phyloP scores from a whole-genome alignment of 176 grass and related monocot genomes.

The Metroxylon sagu region DNA sequence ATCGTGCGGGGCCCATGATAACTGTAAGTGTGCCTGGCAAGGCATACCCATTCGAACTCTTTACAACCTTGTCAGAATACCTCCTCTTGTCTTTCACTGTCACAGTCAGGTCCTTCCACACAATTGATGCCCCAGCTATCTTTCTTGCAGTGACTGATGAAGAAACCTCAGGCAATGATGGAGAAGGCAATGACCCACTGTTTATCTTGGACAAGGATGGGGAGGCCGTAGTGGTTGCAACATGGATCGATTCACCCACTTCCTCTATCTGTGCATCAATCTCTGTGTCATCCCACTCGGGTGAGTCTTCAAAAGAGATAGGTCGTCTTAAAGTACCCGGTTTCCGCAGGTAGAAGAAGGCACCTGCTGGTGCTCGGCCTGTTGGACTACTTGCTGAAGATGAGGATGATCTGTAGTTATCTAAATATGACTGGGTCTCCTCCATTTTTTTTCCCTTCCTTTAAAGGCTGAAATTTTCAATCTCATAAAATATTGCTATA shows the following conservation, averaged over 20 bases:
- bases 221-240: conserved; percentile 30
- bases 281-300: conserved; percentile 87
- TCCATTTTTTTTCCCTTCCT: conserved; percentile 22
- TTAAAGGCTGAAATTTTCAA: no score
- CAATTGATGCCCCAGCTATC: conserved; percentile 65
- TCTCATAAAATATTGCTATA: no score
- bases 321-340: conserved; percentile 47
- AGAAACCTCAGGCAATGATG: conserved; percentile 17
- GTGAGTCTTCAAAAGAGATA: conserved; percentile 90
- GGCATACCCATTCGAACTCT: conserved; percentile 81
- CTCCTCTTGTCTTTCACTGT: conserved; percentile 32
- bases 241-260: conserved; percentile 31
- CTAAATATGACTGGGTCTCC: conserved; percentile 40
- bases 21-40: conserved; percentile 82
- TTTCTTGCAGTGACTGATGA: conserved; percentile 41
- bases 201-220: conserved; percentile 44
- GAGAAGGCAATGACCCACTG: conserved; percentile 53
- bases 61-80: conserved; percentile 56
- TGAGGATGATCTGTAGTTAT: conserved; percentile 76
- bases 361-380: conserved; percentile 6
- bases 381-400: conserved; percentile 70
- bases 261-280: conserved; percentile 43
- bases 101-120: conserved; percentile 88
- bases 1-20: conserved; percentile 84
- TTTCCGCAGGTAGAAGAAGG: conserved; percentile 59